Evolutionary conservation across 2,329 filamentous ascomycete species (phyloP).

Genomic region (Nemania serpens): DNA sequence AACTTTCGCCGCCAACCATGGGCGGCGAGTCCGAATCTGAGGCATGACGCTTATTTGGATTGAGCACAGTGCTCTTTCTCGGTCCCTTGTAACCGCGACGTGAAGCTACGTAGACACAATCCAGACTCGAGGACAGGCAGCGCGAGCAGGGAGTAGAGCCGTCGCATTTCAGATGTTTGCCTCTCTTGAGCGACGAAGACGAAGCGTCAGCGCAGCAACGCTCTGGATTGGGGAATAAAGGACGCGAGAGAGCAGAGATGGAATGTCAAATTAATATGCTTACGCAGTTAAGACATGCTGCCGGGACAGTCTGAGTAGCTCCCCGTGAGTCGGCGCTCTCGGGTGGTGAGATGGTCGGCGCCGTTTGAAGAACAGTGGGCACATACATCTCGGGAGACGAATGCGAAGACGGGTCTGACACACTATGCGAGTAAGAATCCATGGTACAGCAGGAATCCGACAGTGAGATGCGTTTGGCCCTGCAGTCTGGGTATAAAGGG

Average conservation of each 20-base stretch:
- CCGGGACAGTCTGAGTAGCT: constrained; percentile 48
- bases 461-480: constrained; percentile 13
- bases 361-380: constrained; percentile 8
- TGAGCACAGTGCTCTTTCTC: constrained; percentile 53
- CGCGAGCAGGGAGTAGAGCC: constrained; percentile 71
- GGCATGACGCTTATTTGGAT: constrained; percentile 56
- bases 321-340: constrained; percentile 32
- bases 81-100: constrained; percentile 76
- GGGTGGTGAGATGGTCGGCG: constrained; percentile 24
- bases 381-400: constrained; percentile 29
- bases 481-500: constrained; percentile 20
- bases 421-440: constrained; percentile 26
- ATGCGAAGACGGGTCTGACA: constrained; percentile 24
- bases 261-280: constrained; percentile 35
- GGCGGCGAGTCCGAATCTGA: constrained; percentile 56
- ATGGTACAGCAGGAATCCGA: constrained; percentile 4
- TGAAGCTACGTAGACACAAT: constrained; percentile 75
- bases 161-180: constrained; percentile 78
- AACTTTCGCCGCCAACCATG: constrained; percentile 46
- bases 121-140: constrained; percentile 60
- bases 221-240: constrained; percentile 12
- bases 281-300: constrained; percentile 62
- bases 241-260: background rate
- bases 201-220: constrained; percentile 27
- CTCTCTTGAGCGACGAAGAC: constrained; percentile 48